phyloP scores from a whole-genome alignment of 768 basidiomycete species.

The Leccinum arenicola region DNA sequence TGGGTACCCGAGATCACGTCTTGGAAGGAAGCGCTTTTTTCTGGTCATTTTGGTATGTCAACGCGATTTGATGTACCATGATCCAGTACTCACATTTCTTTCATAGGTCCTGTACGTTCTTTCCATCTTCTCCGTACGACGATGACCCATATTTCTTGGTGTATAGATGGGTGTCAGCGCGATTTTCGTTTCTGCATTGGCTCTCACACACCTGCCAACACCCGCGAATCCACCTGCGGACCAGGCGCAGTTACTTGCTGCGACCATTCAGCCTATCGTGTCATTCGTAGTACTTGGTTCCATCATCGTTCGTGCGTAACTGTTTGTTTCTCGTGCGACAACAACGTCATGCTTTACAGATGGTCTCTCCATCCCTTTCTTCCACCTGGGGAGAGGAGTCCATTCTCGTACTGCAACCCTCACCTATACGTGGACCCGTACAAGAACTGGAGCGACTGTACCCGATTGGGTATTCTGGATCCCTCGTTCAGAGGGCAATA shows the following conservation, averaged over 20 bases:
- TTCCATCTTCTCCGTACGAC: neutral
- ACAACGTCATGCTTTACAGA: conserved; percentile 35
- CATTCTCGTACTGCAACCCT: conserved; percentile 47
- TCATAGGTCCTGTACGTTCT: conserved; percentile 50
- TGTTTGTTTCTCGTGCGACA: neutral
- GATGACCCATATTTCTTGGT: neutral
- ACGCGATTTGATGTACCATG: conserved; percentile 5
- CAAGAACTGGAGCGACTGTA: conserved; percentile 22
- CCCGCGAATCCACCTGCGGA: conserved; percentile 59
- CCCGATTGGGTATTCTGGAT: conserved; percentile 48
- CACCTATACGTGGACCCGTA: conserved; percentile 41
- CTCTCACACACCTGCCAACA: conserved; percentile 56
- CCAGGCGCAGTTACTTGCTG: conserved; percentile 72
- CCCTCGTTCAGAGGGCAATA: conserved; percentile 23
- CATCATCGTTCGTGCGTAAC: conserved; percentile 70
- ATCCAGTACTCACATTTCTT: conserved; percentile 1
- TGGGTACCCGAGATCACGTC: conserved; percentile 85
- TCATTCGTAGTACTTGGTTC: conserved; percentile 86
- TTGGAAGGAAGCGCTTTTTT: conserved; percentile 86
- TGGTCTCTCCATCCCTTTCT: conserved; percentile 69
- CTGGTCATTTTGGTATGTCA: conserved; percentile 79
- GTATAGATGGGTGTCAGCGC: conserved; percentile 88
- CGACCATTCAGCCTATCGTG: conserved; percentile 76
- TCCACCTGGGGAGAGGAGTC: conserved; percentile 49
- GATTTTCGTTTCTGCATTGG: conserved; percentile 81